Percentiles rank a stretch among this genome's conserved stretches.
phyloP scores from a whole-genome alignment of 345 rosid genomes.

The Gossypium rotundifolium region DNA sequence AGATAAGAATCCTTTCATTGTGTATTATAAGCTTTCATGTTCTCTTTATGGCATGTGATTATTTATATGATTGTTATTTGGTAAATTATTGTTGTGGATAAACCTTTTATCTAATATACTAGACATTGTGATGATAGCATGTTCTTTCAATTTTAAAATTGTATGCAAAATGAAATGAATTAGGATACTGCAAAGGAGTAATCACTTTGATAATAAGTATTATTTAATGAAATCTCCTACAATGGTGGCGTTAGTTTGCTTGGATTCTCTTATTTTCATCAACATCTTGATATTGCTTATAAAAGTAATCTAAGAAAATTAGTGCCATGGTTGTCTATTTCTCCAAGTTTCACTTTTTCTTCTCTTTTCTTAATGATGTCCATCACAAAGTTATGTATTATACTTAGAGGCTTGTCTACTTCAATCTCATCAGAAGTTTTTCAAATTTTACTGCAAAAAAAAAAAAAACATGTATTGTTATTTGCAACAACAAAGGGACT shows the following conservation, averaged over 20 bases:
- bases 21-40: background rate
- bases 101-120: background rate
- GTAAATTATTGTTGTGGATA: background rate
- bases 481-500: too few species aligned
- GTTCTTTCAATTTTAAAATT: background rate
- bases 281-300: background rate
- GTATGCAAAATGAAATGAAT: background rate
- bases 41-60: background rate
- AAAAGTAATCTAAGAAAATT: background rate
- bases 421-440: background rate
- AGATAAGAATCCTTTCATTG: background rate
- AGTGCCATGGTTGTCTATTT: background rate
- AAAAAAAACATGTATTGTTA: background rate
- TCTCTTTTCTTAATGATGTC: background rate
- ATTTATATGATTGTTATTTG: background rate
- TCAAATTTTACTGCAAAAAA: background rate
- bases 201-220: background rate
- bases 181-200: background rate
- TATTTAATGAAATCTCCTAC: background rate
- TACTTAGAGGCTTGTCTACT: background rate
- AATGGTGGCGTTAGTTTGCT: background rate
- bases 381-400: background rate
- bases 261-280: background rate
- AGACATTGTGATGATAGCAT: background rate
- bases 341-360: background rate